Evolutionary conservation across 2,329 filamentous ascomycete genomes (phyloP).

Genomic region (Pseudogymnoascus sp.): DNA sequence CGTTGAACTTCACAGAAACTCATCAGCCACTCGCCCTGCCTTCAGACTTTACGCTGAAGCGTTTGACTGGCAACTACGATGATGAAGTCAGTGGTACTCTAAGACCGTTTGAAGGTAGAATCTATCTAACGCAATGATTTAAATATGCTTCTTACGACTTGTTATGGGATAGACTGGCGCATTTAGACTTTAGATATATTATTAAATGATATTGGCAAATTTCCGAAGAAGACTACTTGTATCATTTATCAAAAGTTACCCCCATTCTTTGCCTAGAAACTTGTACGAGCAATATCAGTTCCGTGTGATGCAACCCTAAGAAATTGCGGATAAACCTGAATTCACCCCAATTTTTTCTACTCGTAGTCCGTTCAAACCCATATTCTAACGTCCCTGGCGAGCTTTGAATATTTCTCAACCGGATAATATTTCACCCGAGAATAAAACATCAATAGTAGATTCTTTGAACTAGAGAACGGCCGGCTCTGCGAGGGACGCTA

Average conservation of each 20-base stretch:
- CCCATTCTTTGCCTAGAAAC: background rate
- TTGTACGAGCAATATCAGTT: background rate
- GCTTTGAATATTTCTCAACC: background rate
- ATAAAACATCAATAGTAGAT: background rate
- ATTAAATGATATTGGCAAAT: background rate
- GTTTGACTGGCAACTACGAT: background rate
- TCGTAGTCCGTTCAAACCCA: background rate
- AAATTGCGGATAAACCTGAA: background rate
- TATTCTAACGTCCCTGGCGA: background rate
- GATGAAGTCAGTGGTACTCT: conserved; percentile 1
- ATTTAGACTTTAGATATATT: conserved; percentile 3
- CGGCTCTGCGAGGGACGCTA: background rate
- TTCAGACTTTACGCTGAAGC: background rate
- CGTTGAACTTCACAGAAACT: conserved; percentile 40
- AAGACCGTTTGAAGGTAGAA: background rate
- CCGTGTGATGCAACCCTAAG: background rate
- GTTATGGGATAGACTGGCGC: background rate
- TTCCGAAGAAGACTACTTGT: background rate
- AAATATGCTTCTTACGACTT: background rate
- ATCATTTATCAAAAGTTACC: background rate
- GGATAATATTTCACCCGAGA: background rate
- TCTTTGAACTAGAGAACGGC: background rate
- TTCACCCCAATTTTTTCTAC: background rate
- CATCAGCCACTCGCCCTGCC: conserved; percentile 18
- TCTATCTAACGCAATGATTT: background rate